A percentile compares a stretch with the other conserved stretches of the same genome.
phyloP scores from a whole-genome alignment of 1,139 yeast species.

The Yamadazyma buinensis region DNA sequence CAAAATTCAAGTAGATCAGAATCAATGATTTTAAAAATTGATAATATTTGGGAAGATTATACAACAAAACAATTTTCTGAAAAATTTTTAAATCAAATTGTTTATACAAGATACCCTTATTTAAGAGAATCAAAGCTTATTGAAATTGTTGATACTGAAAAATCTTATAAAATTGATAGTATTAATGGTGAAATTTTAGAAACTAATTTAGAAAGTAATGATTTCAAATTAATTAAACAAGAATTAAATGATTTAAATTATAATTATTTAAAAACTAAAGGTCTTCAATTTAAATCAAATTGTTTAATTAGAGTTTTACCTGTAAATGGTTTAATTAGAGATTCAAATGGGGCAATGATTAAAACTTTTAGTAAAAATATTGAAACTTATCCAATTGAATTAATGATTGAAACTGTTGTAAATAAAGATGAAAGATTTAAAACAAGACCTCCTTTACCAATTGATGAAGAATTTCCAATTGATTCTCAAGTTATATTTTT shows the following conservation, averaged over 20 bases:
- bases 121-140: conserved; percentile 75
- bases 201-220: conserved; percentile 35
- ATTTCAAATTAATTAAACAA: conserved; percentile 33
- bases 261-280: conserved; percentile 46
- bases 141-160: conserved; percentile 54
- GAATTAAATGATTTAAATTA: conserved; percentile 11
- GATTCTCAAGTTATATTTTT: conserved; percentile 74
- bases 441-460: conserved; percentile 72
- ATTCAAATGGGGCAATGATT: conserved; percentile 68
- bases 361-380: conserved; percentile 57
- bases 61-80: conserved; percentile 55
- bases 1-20: conserved; percentile 83
- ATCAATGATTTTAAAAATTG: conserved; percentile 66
- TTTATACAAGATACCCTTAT: conserved; percentile 87
- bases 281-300: conserved; percentile 53
- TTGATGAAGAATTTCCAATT: conserved; percentile 77
- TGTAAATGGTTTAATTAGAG: conserved; percentile 76
- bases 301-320: conserved; percentile 65
- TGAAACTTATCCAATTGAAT: conserved; percentile 68
- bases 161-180: conserved; percentile 39
- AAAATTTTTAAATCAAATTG: conserved; percentile 20
- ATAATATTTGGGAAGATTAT: conserved; percentile 46
- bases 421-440: conserved; percentile 71
- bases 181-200: conserved; percentile 20
- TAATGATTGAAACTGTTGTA: conserved; percentile 70